phyloP scores from a whole-genome alignment of 257 asterid species.

The Gynochthodes officinalis region DNA sequence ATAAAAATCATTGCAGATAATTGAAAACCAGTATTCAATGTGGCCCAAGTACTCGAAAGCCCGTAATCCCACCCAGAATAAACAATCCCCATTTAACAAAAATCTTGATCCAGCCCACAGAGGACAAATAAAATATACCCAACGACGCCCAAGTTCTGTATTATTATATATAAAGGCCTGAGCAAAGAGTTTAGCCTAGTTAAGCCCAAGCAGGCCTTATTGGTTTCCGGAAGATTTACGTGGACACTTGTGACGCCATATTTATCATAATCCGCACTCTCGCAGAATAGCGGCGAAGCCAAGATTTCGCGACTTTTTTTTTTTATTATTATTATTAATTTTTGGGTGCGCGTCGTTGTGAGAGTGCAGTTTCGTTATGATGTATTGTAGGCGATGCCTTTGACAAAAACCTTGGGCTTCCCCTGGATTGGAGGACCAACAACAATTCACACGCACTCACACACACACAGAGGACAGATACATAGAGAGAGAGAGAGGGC shows the following conservation, averaged over 20 bases:
- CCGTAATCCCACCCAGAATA: no score
- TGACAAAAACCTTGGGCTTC: neutral
- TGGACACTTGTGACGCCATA: neutral
- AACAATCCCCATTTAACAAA: no score
- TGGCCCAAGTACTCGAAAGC: no score
- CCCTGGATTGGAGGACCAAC: conserved; percentile 9
- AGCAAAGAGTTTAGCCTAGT: neutral
- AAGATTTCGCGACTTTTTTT: neutral
- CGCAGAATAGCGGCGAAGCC: neutral
- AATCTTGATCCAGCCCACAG: no score
- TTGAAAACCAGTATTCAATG: no score
- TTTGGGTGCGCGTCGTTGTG: neutral
- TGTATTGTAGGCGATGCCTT: no score
- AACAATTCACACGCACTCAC: neutral
- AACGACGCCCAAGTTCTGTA: no score
- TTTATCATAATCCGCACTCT: neutral
- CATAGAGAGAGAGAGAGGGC: neutral
- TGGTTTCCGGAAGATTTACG: neutral
- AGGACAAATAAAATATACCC: no score
- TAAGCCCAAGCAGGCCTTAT: neutral
- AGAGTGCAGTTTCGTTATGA: neutral
- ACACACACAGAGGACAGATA: neutral
- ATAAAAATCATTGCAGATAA: no score
- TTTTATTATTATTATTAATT: neutral
- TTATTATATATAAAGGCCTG: no score